Percentiles rank a stretch among this genome's conserved stretches.
Evolutionary conservation across 1,139 yeast species (phyloP).

Genomic region (Scheffersomyces lignicola): DNA sequence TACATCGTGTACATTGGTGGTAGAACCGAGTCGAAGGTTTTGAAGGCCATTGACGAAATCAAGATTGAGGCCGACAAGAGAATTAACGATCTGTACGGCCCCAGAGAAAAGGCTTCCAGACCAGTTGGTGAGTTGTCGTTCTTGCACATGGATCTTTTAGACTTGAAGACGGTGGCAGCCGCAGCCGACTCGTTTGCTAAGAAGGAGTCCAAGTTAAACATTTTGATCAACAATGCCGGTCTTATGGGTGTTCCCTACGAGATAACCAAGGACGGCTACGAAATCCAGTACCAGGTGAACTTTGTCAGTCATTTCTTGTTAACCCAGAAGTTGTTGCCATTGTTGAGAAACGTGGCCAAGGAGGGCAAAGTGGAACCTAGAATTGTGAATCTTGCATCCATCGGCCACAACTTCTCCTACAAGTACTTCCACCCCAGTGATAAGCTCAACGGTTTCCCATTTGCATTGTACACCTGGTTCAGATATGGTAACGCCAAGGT

Average conservation of each 20-base stretch:
- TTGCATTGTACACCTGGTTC: constrained; percentile 26
- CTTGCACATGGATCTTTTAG: constrained; percentile 34
- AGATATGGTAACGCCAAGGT: constrained; percentile 39
- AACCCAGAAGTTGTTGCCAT: constrained; percentile 30
- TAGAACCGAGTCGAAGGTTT: constrained; percentile 35
- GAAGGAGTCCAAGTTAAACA: constrained; percentile 29
- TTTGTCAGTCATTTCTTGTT: constrained; percentile 35
- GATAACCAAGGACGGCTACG: constrained; percentile 37
- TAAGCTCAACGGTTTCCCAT: constrained; percentile 26
- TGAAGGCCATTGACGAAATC: constrained; percentile 37
- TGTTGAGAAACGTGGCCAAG: constrained; percentile 21
- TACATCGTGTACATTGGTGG: constrained; percentile 44
- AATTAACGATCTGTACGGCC: constrained; percentile 13
- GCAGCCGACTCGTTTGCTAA: constrained; percentile 28
- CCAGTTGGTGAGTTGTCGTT: constrained; percentile 28
- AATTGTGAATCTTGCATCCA: constrained; percentile 32
- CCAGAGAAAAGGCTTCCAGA: constrained; percentile 14
- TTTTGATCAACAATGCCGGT: constrained; percentile 45
- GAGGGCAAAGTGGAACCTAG: constrained; percentile 25
- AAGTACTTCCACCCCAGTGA: constrained; percentile 26
- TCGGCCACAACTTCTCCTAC: constrained; percentile 30
- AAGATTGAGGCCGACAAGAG: constrained; percentile 23
- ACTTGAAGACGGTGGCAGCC: constrained; percentile 27
- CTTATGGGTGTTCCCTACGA: constrained; percentile 40
- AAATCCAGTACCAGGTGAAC: constrained; percentile 45